Percentiles rank a stretch among this genome's conserved stretches.
Evolutionary conservation across 805 yeast species (phyloP).

Genomic region (Starmera quercuum): DNA sequence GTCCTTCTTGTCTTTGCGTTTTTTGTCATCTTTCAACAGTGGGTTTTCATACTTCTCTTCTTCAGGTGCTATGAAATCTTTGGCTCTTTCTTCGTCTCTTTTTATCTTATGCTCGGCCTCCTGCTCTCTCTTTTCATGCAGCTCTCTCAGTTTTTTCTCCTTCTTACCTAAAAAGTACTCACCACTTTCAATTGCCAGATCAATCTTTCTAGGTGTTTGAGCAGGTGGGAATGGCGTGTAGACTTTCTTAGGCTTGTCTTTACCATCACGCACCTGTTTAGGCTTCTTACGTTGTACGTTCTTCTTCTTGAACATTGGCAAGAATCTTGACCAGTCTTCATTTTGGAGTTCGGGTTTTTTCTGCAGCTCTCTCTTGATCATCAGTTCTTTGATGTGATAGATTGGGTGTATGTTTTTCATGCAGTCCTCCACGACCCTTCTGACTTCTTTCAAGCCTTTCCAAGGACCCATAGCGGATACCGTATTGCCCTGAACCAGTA

Average conservation of each 20-base stretch:
- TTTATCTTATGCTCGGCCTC: slow-evolving; percentile 63
- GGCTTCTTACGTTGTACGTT: slow-evolving; percentile 92
- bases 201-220: slow-evolving; percentile 94
- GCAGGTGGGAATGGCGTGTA: slow-evolving; percentile 99
- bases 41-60: slow-evolving; percentile 52
- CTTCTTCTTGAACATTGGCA: slow-evolving; percentile 94
- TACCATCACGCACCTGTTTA: slow-evolving; percentile 48
- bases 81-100: slow-evolving; percentile 61
- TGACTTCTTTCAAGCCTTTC: slow-evolving; percentile 83
- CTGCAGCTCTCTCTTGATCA: slow-evolving; percentile 94
- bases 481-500: slow-evolving; percentile 94
- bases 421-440: slow-evolving; percentile 95
- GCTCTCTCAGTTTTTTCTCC: slow-evolving; percentile 66
- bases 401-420: slow-evolving; percentile 97
- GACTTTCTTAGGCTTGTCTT: slow-evolving; percentile 47
- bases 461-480: slow-evolving; percentile 96
- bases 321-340: slow-evolving; percentile 94
- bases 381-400: slow-evolving; percentile 91
- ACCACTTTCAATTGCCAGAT: slow-evolving; percentile 95
- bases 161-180: slow-evolving; percentile 89
- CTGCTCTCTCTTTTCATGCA: slow-evolving; percentile 70
- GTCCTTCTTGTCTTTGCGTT: slow-evolving; percentile 20
- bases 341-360: slow-evolving; percentile 92
- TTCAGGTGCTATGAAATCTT: slow-evolving; percentile 81
- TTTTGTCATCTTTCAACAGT: slow-evolving; percentile 25